Conservation (phyloP, 306 rosid species). For the Hippophae tibetana region DNA sequence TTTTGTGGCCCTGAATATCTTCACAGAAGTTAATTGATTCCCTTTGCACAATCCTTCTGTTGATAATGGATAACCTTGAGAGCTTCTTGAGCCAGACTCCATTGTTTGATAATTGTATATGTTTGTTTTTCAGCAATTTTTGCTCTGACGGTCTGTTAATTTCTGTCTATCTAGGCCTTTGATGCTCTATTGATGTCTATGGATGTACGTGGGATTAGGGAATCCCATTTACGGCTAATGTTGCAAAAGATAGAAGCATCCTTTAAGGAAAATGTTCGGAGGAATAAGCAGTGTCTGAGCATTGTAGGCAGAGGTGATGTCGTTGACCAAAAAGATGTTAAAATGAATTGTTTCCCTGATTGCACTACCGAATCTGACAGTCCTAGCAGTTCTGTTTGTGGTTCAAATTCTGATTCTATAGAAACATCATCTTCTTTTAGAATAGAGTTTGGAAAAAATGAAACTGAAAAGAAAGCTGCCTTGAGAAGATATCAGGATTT, state of each 20-base stretch:
- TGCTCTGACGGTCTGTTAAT: slow-evolving; percentile 7
- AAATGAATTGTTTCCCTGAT: slow-evolving; percentile 34
- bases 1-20: too few relatives aligned
- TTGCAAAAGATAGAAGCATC: slow-evolving; percentile 73
- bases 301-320: slow-evolving; percentile 22
- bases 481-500: slow-evolving; percentile 74
- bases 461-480: slow-evolving; percentile 66
- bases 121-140: background rate
- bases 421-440: slow-evolving; percentile 67
- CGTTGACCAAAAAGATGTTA: slow-evolving; percentile 35
- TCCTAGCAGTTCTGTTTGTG: slow-evolving; percentile 59
- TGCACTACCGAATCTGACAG: slow-evolving; percentile 44
- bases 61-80: background rate
- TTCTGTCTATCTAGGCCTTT: slow-evolving; percentile 52
- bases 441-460: slow-evolving; percentile 72
- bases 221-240: slow-evolving; percentile 89
- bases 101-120: background rate
- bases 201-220: slow-evolving; percentile 89
- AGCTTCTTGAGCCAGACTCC: background rate
- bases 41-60: too few relatives aligned
- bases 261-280: slow-evolving; percentile 64
- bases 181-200: slow-evolving; percentile 65
- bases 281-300: slow-evolving; percentile 27
- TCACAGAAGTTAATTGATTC: too few relatives aligned
- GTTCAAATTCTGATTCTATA: slow-evolving; percentile 40